phyloP scores from a whole-genome alignment of 192 early-diverging fungal species.

The Diversispora eburnea region DNA sequence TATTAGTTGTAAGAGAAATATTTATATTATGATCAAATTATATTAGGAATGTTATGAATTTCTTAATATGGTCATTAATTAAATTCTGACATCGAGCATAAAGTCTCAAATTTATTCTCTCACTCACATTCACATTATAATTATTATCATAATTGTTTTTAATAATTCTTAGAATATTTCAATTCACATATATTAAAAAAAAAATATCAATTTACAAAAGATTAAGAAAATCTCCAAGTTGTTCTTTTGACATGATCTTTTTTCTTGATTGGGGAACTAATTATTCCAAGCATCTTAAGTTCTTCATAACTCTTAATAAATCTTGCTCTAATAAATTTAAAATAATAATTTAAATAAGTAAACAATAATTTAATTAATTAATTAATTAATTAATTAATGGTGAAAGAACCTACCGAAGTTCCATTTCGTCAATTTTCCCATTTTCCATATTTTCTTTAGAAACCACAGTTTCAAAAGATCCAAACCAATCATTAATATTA shows the following conservation, averaged over 20 bases:
- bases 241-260: constrained; percentile 89
- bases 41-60: too few species aligned
- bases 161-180: not conserved
- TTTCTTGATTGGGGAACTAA: constrained; percentile 84
- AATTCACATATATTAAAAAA: not conserved
- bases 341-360: constrained; percentile 4
- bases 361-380: not conserved
- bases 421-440: constrained; percentile 42
- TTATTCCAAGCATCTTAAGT: constrained; percentile 85
- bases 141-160: not conserved
- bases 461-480: constrained; percentile 73
- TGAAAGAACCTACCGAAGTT: constrained; percentile 52
- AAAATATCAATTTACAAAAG: not conserved
- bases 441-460: constrained; percentile 36
- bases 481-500: constrained; percentile 90
- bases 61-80: too few species aligned
- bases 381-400: not conserved
- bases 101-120: too few species aligned
- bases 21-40: too few species aligned
- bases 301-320: constrained; percentile 84
- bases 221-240: constrained; percentile 61
- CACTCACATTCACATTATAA: too few species aligned
- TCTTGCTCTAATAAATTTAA: constrained; percentile 57
- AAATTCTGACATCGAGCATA: too few species aligned
- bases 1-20: too few species aligned